Evolutionary conservation across 2,329 filamentous ascomycete species (phyloP), one percentile per base, ranked within the genome.

Genomic region (Trichoderma cornu-damae): DNA sequence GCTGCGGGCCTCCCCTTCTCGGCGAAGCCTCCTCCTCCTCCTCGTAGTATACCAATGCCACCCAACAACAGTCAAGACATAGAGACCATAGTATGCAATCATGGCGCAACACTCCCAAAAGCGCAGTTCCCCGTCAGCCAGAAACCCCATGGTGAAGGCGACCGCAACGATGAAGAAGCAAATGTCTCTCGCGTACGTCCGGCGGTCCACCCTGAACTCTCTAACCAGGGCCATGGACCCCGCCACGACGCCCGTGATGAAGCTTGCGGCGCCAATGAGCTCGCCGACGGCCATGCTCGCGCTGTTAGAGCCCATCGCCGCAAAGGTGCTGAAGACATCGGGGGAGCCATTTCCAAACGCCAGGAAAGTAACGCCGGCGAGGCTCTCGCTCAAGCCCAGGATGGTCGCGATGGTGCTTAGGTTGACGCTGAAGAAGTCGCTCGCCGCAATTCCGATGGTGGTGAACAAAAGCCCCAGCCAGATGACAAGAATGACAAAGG

Each of bases 361-460:
- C 52, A 99, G 76, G 67, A 99, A 96, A 0, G 94, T 99, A 26
- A 99, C 95, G 34, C 94, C 94, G 0, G 94, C 91, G 73, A 99
- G 81, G 70, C 90, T 97, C 76, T 99, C 92, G 71, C 92, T 96
- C 77, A 99, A 87, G 18, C 93, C 92, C 26, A 97, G 79, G 52
- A 96, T 84, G 57, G 81, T 87, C 20, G 94, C 87, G 65, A 99
- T 94, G 11, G 94, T 97, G 72, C 89, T 94, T 32, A 99, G 80
- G 68, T 99, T 96, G 74, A 97, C 85, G 73, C 92, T 97, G 74
- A 99, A 94, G 77, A 99, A 99, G 74, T 99, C 94, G 73, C 91
- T 96, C 20, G 94, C 94, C 12, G 94, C 94, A 62, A 99, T 96
- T 59, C 94, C 94, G 62, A 99, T 96, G 12, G 94, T 97, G 64